phyloP scores from a whole-genome alignment of 2,329 filamentous ascomycete species.

The Cordyceps tenuipes region DNA sequence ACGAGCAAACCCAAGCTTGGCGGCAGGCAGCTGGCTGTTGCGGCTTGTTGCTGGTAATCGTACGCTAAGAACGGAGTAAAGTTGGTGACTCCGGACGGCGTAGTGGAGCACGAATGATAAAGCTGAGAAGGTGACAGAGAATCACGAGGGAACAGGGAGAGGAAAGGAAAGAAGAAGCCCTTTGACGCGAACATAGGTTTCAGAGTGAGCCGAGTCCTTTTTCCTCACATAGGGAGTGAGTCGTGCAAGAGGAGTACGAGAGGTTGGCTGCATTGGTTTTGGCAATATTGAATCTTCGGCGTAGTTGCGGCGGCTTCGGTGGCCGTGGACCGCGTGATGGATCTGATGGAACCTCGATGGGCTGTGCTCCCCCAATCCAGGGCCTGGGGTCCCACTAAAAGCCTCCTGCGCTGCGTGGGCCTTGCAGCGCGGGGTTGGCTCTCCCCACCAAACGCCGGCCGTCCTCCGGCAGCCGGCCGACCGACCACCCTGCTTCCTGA shows the following conservation, averaged over 20 bases:
- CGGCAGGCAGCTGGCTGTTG: not conserved
- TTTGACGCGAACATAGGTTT: not conserved
- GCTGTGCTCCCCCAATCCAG: not conserved
- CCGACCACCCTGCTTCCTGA: no score
- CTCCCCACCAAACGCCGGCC: not conserved
- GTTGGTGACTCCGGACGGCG: not conserved
- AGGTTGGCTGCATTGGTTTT: not conserved
- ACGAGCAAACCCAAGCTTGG: no score
- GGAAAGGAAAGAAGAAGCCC: not conserved
- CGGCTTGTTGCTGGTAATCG: not conserved
- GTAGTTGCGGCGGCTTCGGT: constrained; percentile 4
- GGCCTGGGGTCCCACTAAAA: not conserved
- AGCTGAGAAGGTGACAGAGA: not conserved
- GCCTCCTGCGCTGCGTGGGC: not conserved
- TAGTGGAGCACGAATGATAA: not conserved
- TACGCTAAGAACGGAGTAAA: not conserved
- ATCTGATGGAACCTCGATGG: not conserved
- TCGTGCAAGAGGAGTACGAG: no score
- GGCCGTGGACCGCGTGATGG: constrained; percentile 6
- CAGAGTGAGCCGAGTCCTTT: no score
- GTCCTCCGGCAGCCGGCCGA: not conserved
- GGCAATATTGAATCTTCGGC: not conserved
- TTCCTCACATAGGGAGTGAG: no score
- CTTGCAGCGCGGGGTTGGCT: not conserved
- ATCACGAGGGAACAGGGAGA: not conserved